Evolutionary conservation across 2,329 filamentous ascomycete species (phyloP), one percentile per base, ranked within the genome.

Genomic region (Clarireedia monteithiana): DNA sequence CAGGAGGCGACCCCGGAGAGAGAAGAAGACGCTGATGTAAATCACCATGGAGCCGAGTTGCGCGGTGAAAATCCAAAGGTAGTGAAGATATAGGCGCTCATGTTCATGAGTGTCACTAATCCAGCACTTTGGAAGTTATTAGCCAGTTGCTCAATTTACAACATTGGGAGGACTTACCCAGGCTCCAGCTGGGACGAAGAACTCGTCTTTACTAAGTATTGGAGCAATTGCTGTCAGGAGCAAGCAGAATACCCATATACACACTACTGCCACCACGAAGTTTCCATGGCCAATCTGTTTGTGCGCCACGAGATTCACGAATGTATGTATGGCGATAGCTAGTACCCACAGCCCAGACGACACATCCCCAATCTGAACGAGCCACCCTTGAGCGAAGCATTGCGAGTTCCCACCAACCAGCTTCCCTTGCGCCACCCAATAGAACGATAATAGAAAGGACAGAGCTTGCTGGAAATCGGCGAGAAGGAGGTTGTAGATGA

Each of bases 131-230:
- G 30, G 30, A 34, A 34, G 1, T 14, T 14, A 4, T 34, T 34
- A 34, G 30, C 30, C 30, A 34, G 3, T 34, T 12, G 4, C 30
- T 12, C 3, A 34, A 12, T 9, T 34, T 14, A 34, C 10, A 4
- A 34, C 12, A 4, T 34, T 34, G 30, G 12, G 9, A 34, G 30
- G 30, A 12, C 9, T 34, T 34, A 34, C 30, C 54, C 54, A 53
- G 40, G 75, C 71, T 6, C 78, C 79, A 36, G 77, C 75, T 27
- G 75, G 71, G 39, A 77, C 71, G 52, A 79, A 81, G 50, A 77
- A 69, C 45, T 72, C 70, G 4, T 67, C 63, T 2, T 70, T 67
- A 60, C 77, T 70, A 30, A 75, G 61, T 6, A 71, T 71, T 0
- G 77, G 70, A 0, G 74, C 75, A 44, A 78, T 70, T 2, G 34